Conservation (phyloP, 2,329 filamentous ascomycete species). For the Xylariaceae sp. region DNA sequence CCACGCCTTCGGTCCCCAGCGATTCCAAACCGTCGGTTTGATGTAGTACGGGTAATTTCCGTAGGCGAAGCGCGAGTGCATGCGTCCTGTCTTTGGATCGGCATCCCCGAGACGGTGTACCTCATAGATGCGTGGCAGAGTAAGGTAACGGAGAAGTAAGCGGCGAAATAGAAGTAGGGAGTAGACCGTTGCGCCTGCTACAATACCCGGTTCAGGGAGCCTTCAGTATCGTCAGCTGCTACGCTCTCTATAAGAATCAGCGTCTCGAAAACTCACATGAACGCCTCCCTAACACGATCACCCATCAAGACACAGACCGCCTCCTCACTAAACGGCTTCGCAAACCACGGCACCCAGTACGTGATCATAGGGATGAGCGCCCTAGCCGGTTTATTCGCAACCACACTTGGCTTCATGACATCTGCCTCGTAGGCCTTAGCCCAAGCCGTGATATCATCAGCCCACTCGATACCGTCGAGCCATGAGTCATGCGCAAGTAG, state of each 20-base stretch:
- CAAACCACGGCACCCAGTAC: constrained; percentile 54
- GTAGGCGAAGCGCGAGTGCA: constrained; percentile 55
- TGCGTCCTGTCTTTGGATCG: constrained; percentile 59
- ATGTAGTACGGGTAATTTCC: constrained; percentile 71
- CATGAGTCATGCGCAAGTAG: constrained; percentile 46
- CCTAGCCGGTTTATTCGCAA: constrained; percentile 59
- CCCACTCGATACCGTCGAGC: constrained; percentile 58
- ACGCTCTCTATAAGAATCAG: not conserved
- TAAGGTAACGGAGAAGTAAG: constrained; percentile 61
- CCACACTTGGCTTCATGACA: constrained; percentile 60
- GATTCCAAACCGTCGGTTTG: constrained; percentile 62
- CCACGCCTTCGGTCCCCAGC: constrained; percentile 65
- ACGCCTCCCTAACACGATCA: constrained; percentile 66
- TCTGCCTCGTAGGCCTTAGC: constrained; percentile 62
- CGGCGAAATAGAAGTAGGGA: constrained; percentile 57
- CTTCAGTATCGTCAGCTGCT: constrained; percentile 33
- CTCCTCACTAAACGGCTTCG: constrained; percentile 55
- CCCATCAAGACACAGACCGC: constrained; percentile 67
- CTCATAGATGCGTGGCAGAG: constrained; percentile 60
- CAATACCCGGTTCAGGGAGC: constrained; percentile 50
- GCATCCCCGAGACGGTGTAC: constrained; percentile 51
- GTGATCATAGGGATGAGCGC: constrained; percentile 67
- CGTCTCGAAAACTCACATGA: constrained; percentile 56
- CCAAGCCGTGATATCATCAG: constrained; percentile 55
- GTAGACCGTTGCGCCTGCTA: constrained; percentile 49